Percentiles rank a stretch among this genome's conserved stretches.
Conservation (phyloP, 2,329 filamentous ascomycete genomes). For the Ophiosphaerella narmari region DNA sequence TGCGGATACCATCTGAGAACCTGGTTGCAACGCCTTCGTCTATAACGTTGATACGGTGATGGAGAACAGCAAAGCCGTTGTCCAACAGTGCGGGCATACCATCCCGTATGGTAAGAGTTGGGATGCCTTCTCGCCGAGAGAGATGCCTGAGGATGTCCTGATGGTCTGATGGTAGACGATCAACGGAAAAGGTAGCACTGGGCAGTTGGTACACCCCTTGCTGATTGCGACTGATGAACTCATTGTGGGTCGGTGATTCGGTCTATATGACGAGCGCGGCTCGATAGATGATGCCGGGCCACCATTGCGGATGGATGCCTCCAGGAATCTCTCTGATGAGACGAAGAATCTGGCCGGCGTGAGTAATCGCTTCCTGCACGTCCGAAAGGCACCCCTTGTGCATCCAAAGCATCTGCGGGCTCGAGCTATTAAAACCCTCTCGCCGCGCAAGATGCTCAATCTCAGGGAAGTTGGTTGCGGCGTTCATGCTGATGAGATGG, state of each 20-base stretch:
- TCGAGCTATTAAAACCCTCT: too few relatives aligned
- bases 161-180: constrained; percentile 57
- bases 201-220: constrained; percentile 42
- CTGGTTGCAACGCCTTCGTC: constrained; percentile 58
- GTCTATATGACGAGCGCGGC: constrained; percentile 50
- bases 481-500: too few relatives aligned
- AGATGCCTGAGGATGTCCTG: constrained; percentile 57
- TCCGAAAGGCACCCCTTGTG: constrained; percentile 68
- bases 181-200: constrained; percentile 54
- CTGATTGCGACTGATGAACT: constrained; percentile 45
- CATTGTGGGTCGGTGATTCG: constrained; percentile 61
- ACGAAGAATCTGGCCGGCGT: constrained; percentile 69
- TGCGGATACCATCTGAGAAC: constrained; percentile 60
- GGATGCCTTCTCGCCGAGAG: constrained; percentile 58
- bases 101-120: constrained; percentile 57
- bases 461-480: too few relatives aligned
- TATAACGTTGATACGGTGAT: constrained; percentile 58
- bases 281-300: constrained; percentile 72
- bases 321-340: constrained; percentile 64
- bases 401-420: constrained; percentile 57
- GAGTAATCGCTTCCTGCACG: constrained; percentile 66
- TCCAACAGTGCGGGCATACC: constrained; percentile 55
- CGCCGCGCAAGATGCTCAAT: too few relatives aligned
- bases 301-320: constrained; percentile 69
- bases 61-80: constrained; percentile 55